phyloP scores from a whole-genome alignment of 345 rosid genomes.

The Melaleuca quinquenervia region DNA sequence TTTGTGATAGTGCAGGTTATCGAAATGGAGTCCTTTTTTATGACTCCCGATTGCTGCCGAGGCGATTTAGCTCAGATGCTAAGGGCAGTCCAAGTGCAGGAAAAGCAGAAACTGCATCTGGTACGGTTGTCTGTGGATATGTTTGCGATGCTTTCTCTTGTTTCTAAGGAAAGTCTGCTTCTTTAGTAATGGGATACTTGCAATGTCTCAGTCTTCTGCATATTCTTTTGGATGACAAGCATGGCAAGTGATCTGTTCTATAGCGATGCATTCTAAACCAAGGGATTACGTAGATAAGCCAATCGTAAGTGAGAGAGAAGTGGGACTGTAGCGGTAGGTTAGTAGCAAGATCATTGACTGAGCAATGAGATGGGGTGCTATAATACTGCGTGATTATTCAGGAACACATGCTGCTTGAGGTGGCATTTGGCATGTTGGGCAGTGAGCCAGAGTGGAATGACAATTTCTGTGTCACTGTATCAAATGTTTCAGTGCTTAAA shows the following conservation, averaged over 20 bases:
- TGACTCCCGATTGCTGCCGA: slow-evolving; percentile 34
- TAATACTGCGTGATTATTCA: neutral
- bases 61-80: slow-evolving; percentile 68
- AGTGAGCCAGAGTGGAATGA: neutral
- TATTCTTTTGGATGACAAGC: neutral
- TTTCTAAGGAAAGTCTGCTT: neutral
- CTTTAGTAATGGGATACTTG: neutral
- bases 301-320: neutral
- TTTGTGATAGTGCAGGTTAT: slow-evolving; percentile 40
- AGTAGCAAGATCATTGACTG: neutral
- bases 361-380: neutral
- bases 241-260: neutral
- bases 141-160: neutral
- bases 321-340: neutral
- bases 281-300: neutral
- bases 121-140: slow-evolving; percentile 8
- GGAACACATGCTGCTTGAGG: neutral
- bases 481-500: neutral
- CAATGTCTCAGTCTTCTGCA: neutral
- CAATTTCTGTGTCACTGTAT: neutral
- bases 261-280: neutral
- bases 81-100: slow-evolving; percentile 69
- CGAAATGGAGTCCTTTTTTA: slow-evolving; percentile 57
- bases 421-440: neutral
- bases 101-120: slow-evolving; percentile 76